Conservation (phyloP, 1,284 basidiomycete genomes). For the Cutaneotrichosporon arboriforme region DNA sequence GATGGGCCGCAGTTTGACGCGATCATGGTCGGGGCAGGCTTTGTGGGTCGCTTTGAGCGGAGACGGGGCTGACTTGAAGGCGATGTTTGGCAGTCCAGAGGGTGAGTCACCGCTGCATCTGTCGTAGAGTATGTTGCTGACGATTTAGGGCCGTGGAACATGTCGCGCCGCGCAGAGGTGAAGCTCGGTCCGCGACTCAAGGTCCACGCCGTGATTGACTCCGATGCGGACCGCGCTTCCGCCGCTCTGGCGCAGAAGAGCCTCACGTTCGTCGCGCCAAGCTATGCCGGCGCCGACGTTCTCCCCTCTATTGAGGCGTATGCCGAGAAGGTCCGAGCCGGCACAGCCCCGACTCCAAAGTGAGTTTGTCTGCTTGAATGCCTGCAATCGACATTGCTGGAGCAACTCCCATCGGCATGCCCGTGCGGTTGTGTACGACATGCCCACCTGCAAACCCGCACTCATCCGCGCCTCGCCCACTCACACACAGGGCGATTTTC, state of each 20-base stretch:
- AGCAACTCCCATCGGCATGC: too few relatives aligned
- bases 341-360: constrained; percentile 48
- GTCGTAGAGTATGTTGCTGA: background rate
- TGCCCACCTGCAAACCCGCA: background rate
- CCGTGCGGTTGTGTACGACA: too few relatives aligned
- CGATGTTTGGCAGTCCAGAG: constrained; percentile 45
- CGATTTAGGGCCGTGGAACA: constrained; percentile 41
- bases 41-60: constrained; percentile 19
- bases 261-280: constrained; percentile 74
- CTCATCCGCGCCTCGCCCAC: too few relatives aligned
- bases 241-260: constrained; percentile 78
- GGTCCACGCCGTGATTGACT: constrained; percentile 87
- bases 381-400: too few relatives aligned
- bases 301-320: constrained; percentile 72
- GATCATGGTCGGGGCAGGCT: constrained; percentile 37
- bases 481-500: constrained; percentile 60
- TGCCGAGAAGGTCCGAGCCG: constrained; percentile 51
- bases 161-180: constrained; percentile 30
- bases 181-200: constrained; percentile 91
- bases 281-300: constrained; percentile 80
- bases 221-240: constrained; percentile 70
- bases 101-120: constrained; percentile 18
- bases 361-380: constrained; percentile 32
- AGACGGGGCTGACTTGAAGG: constrained; percentile 20
- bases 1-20: constrained; percentile 18